Evolutionary conservation across 805 yeast species (phyloP).

Genomic region (Pichia nakasei): DNA sequence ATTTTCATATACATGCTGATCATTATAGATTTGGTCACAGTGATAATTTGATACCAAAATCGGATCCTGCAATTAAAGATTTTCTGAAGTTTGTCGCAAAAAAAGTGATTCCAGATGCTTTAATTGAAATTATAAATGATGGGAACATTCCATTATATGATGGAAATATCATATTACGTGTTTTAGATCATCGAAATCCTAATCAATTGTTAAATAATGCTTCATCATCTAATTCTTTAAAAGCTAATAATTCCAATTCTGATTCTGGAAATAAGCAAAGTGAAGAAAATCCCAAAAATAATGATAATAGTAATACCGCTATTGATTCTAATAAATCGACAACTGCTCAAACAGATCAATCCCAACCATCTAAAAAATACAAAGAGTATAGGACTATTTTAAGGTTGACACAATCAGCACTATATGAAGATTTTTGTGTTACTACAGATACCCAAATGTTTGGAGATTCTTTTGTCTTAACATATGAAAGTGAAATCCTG

Average conservation of each 20-base stretch:
- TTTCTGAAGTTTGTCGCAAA: constrained; percentile 71
- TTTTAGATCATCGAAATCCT: constrained; percentile 69
- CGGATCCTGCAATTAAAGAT: constrained; percentile 66
- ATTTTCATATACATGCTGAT: constrained; percentile 83
- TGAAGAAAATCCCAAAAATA: neutral
- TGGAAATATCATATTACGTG: constrained; percentile 79
- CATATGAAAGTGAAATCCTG: constrained; percentile 82
- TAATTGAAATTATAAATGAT: constrained; percentile 83
- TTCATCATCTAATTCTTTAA: too few species aligned
- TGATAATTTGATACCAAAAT: constrained; percentile 79
- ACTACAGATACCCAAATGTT: constrained; percentile 75
- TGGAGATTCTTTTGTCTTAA: constrained; percentile 69
- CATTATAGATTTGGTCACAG: constrained; percentile 87
- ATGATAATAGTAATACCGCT: neutral
- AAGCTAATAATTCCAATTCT: too few species aligned
- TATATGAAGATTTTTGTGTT: constrained; percentile 77
- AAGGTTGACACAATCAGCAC: constrained; percentile 70
- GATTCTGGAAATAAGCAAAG: too few species aligned
- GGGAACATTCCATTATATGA: constrained; percentile 80
- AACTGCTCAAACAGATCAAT: neutral
- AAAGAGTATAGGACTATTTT: constrained; percentile 69
- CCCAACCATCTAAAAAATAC: constrained; percentile 34
- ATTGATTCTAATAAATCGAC: too few species aligned
- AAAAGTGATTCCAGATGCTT: constrained; percentile 81
- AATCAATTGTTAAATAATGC: neutral